Conservation (phyloP, 1,139 yeast genomes). For the Casaregolazyma suthepensis region DNA sequence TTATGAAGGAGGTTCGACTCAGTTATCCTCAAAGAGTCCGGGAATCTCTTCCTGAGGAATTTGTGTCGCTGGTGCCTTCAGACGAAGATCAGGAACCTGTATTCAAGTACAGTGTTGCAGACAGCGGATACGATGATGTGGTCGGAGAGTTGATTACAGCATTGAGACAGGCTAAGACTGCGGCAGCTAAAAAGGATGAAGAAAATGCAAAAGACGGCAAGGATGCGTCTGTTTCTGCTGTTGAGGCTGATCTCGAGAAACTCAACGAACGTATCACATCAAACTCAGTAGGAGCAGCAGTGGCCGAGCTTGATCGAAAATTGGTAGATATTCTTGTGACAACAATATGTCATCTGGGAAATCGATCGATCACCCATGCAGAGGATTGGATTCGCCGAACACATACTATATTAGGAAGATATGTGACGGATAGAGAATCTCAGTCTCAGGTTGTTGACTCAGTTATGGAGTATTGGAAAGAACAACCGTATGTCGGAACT, state of each 20-base stretch:
- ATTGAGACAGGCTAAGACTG: conserved; percentile 28
- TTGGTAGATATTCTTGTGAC: conserved; percentile 60
- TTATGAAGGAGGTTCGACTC: conserved; percentile 76
- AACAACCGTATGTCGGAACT: conserved; percentile 75
- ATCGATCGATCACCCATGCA: conserved; percentile 84
- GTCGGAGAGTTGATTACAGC: conserved; percentile 32
- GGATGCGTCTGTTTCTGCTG: conserved; percentile 28
- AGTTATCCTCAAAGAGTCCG: conserved; percentile 65
- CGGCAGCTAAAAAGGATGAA: conserved; percentile 27
- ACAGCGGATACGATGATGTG: conserved; percentile 34
- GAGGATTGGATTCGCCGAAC: conserved; percentile 61
- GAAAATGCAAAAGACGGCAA: conserved; percentile 18
- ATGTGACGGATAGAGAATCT: conserved; percentile 18
- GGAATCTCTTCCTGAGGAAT: conserved; percentile 72
- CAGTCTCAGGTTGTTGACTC: conserved; percentile 43
- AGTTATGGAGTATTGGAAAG: conserved; percentile 69
- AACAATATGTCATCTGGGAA: conserved; percentile 74
- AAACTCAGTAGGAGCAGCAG: conserved; percentile 16
- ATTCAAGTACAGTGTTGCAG: conserved; percentile 33
- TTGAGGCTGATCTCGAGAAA: conserved; percentile 33
- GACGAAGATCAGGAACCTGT: conserved; percentile 42
- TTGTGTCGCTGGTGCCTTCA: conserved; percentile 48
- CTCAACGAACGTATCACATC: conserved; percentile 30
- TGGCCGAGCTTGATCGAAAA: conserved; percentile 37
- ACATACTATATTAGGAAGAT: conserved; percentile 47